phyloP scores from a whole-genome alignment of 352 stramenopile species.

The Blastocystis sp. region DNA sequence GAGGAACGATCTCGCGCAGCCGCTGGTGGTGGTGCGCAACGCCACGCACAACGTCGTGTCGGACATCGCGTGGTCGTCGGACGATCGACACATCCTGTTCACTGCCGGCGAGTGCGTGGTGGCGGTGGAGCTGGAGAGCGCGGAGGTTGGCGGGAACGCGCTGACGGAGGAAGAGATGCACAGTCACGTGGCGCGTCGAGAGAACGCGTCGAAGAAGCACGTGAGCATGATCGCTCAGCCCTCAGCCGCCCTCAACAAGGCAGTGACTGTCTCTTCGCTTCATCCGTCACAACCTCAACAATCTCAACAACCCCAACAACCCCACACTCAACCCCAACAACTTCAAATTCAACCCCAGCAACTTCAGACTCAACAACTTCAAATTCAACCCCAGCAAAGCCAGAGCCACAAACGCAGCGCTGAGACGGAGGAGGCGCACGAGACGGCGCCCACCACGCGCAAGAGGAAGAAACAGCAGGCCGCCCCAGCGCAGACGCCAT shows the following conservation, averaged over 20 bases:
- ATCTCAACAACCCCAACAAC: too few species aligned
- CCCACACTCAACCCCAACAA: neutral
- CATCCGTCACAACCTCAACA: too few species aligned
- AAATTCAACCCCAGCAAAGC: neutral
- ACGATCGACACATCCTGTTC: conserved; percentile 17
- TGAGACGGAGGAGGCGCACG: neutral
- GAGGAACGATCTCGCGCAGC: conserved; percentile 31
- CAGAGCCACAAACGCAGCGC: neutral
- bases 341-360: neutral
- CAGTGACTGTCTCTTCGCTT: neutral
- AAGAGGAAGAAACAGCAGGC: neutral
- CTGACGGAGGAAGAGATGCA: neutral
- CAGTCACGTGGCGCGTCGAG: neutral
- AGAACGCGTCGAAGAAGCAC: neutral
- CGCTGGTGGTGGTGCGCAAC: neutral
- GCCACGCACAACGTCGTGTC: conserved; percentile 13
- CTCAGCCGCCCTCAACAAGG: neutral
- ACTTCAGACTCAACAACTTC: neutral
- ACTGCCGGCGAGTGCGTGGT: conserved; percentile 14
- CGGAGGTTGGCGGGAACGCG: conserved; percentile 7
- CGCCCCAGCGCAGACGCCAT: neutral
- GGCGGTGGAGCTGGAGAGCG: conserved; percentile 11
- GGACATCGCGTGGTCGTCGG: conserved; percentile 20
- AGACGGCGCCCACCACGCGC: conserved; percentile 1
- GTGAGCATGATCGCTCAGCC: neutral